A percentile compares a stretch with the other conserved stretches of the same genome.
Conservation (phyloP, 805 yeast species). For the Hyphopichia homilentoma region DNA sequence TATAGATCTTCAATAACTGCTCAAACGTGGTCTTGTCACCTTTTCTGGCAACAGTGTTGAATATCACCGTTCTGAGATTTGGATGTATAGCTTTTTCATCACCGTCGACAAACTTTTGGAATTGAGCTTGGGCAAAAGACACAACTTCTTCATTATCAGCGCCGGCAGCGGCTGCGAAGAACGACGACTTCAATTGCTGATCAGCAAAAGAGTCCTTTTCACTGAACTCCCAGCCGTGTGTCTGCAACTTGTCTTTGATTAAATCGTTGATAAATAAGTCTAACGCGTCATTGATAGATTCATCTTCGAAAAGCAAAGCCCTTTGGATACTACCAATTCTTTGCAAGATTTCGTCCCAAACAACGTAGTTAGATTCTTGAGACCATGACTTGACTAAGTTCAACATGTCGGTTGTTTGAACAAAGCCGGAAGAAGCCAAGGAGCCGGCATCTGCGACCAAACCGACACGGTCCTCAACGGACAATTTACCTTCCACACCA, state of each 20-base stretch:
- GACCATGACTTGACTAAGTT: constrained; percentile 59
- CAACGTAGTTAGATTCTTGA: constrained; percentile 57
- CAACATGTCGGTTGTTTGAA: constrained; percentile 58
- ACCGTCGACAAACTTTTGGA: constrained; percentile 54
- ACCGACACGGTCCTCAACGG: constrained; percentile 77
- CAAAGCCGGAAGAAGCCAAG: constrained; percentile 66
- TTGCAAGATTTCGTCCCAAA: constrained; percentile 59
- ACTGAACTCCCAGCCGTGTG: constrained; percentile 64
- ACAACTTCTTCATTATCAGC: constrained; percentile 46
- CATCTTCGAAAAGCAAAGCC: constrained; percentile 55
- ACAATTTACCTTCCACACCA: constrained; percentile 53
- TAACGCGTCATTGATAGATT: constrained; percentile 44
- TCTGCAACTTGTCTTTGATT: constrained; percentile 48
- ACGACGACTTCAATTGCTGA: constrained; percentile 62
- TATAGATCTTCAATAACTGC: constrained; percentile 55
- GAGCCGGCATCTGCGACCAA: constrained; percentile 77
- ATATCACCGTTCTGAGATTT: constrained; percentile 64
- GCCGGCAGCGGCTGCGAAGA: constrained; percentile 58
- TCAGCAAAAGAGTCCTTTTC: constrained; percentile 53
- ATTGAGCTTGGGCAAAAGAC: constrained; percentile 46
- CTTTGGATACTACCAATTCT: constrained; percentile 46
- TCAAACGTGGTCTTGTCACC: constrained; percentile 67
- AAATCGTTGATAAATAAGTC: constrained; percentile 52
- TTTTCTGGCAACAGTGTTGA: constrained; percentile 57
- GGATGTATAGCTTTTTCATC: constrained; percentile 70